Percentiles rank a stretch among this genome's conserved stretches.
Conservation (phyloP, 208 protist species). For the Leishmania gerbilli region DNA sequence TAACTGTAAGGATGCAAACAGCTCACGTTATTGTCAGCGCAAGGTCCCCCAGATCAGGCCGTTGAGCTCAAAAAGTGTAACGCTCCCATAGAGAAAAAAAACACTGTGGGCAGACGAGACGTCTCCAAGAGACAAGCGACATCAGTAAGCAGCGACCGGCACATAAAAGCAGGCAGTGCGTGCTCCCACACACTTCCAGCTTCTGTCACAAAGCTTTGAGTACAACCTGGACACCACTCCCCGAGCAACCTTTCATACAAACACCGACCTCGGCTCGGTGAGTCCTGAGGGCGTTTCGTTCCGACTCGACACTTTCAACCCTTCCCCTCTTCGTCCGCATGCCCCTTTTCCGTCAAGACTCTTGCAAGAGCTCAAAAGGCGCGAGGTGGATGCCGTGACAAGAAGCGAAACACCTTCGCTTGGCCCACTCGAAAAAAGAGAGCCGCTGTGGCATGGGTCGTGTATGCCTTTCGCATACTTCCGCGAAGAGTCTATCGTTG, state of each 20-base stretch:
- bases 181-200: neutral
- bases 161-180: neutral
- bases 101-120: neutral
- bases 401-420: too few species aligned
- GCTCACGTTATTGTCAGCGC: neutral
- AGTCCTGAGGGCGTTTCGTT: neutral
- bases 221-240: neutral
- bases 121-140: neutral
- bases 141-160: neutral
- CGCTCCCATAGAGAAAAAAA: neutral
- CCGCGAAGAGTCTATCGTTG: neutral
- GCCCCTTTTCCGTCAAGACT: neutral
- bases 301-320: neutral
- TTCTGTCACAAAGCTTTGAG: neutral
- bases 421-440: neutral
- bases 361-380: neutral
- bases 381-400: neutral
- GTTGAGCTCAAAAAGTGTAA: neutral
- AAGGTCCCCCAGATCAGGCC: neutral
- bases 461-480: neutral
- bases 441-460: neutral
- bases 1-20: neutral
- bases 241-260: neutral
- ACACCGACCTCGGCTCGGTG: neutral
- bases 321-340: neutral